These are phyloP conservation scores for Paecilomyces sp. DNA, from an alignment of 2,329 filamentous ascomycete genomes.

Conservation along the genomic window DNA sequence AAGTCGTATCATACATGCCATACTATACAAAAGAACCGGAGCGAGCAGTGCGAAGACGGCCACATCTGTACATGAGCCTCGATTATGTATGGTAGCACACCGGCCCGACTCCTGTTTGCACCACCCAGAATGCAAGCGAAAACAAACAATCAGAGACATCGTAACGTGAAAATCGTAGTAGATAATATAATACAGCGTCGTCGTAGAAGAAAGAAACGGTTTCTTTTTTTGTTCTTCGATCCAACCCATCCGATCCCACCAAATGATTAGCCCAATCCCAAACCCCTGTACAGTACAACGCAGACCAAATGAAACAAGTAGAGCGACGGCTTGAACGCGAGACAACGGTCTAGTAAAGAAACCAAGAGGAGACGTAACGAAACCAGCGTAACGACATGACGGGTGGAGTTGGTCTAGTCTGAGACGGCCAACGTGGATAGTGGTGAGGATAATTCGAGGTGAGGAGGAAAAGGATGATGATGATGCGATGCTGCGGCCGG, in stretches of 20 bases:
- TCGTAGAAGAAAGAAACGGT: neutral
- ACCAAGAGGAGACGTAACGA: neutral
- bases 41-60: neutral
- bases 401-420: neutral
- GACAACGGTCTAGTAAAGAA: neutral
- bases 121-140: slow-evolving; percentile 7
- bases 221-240: neutral
- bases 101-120: neutral
- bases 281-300: neutral
- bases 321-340: neutral
- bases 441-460: neutral
- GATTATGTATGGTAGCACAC: neutral
- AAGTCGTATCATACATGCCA: neutral
- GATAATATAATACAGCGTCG: slow-evolving; percentile 13
- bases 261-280: neutral
- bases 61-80: neutral
- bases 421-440: too few relatives aligned
- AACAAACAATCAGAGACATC: slow-evolving; percentile 6
- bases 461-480: neutral
- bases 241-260: neutral
- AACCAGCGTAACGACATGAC: slow-evolving; percentile 6
- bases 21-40: neutral
- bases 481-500: neutral
- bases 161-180: slow-evolving; percentile 10
- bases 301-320: neutral